Base-by-base conservation (phyloP, 371 early-diverging fungal species). In the Apophysomyces elegans region DNA sequence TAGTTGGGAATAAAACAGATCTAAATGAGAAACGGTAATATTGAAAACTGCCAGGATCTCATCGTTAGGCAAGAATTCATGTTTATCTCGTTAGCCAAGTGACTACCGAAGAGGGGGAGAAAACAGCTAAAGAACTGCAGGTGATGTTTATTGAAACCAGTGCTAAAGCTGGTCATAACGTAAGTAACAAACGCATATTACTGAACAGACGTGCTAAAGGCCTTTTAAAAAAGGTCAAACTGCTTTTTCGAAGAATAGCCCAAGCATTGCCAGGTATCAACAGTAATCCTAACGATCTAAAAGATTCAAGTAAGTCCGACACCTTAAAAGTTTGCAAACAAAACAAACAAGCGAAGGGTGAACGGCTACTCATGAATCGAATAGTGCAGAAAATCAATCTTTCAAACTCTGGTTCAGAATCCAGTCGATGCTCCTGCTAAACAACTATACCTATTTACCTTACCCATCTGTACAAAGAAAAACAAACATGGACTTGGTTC, bases 1-100 rank as follows among this genome's bases (percentile, higher is more conserved):
- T 99, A 16, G 98, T 99, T 7, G 99, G 99, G 16, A 99, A 99
- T 88, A 99, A 99, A 86, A 95, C 94, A 4, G 99, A 99, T 79
- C 74, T 99, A 65, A 88, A 84, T 64, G 95, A 97, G 50, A 95
- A 95, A 72, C 86, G 98, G 91, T 90, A 75, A 65, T 59, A 44
- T 37, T 26, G 32, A 26, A 26, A 59, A 11, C 14, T 43, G 37
- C 6, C 46, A 8, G 44, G 14, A 37, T 35, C 44, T 32, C 11
- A 21, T 26, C 32, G 2, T 26, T 26, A 26, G 32, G 32, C 32
- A 16, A 65, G 18, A 43, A 47, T 4, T 56, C 4, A 56, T n/a
- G 37, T 35, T 16, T 58, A 16, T 16, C 56, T 18, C 43, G 35
- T 56, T 58, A 90, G 92, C 65, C 91, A 96, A 76, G 96, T 98